These are phyloP conservation scores for Ascodesmis nigricans DNA, from an alignment of 495 filamentous ascomycete species.

Conservation along the genomic window DNA sequence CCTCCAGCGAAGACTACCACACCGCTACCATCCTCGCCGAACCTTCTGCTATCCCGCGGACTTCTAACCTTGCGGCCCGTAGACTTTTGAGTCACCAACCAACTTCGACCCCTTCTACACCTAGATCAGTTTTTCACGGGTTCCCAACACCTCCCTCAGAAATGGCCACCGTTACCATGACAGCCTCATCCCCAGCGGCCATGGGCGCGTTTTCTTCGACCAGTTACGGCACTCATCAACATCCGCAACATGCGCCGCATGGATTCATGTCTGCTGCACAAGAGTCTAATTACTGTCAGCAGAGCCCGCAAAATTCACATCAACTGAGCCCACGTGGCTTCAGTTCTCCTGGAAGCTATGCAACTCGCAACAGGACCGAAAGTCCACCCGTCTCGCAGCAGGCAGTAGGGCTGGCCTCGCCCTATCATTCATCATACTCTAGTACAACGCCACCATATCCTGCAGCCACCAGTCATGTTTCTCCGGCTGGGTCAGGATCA, in stretches of 20 bases:
- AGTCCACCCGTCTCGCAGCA: constrained; percentile 17
- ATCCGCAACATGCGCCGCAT: constrained; percentile 12
- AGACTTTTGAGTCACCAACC: constrained; percentile 15
- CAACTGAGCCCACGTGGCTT: constrained; percentile 16
- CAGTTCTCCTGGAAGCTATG: constrained; percentile 11
- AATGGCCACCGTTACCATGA: too few species aligned
- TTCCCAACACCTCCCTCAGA: too few species aligned
- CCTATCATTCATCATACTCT: constrained; percentile 13
- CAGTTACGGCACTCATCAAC: constrained; percentile 8
- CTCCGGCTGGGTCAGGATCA: background rate
- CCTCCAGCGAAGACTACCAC: constrained; percentile 14
- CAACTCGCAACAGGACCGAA: constrained; percentile 15
- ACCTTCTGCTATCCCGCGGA: constrained; percentile 12
- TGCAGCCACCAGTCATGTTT: too few species aligned
- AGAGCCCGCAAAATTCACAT: constrained; percentile 6
- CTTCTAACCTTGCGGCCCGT: constrained; percentile 18
- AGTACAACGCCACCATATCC: constrained; percentile 13
- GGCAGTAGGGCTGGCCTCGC: constrained; percentile 13
- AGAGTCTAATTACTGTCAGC: constrained; percentile 8
- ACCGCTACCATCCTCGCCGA: constrained; percentile 13
- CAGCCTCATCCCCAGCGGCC: background rate
- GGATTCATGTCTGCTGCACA: constrained; percentile 14
- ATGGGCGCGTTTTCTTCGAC: constrained; percentile 16
- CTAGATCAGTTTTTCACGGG: constrained; percentile 2
- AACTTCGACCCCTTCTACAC: constrained; percentile 16